A percentile compares a stretch with the other conserved stretches of the same genome.
phyloP scores from a whole-genome alignment of 352 stramenopile species.

The Phytophthora citricola region DNA sequence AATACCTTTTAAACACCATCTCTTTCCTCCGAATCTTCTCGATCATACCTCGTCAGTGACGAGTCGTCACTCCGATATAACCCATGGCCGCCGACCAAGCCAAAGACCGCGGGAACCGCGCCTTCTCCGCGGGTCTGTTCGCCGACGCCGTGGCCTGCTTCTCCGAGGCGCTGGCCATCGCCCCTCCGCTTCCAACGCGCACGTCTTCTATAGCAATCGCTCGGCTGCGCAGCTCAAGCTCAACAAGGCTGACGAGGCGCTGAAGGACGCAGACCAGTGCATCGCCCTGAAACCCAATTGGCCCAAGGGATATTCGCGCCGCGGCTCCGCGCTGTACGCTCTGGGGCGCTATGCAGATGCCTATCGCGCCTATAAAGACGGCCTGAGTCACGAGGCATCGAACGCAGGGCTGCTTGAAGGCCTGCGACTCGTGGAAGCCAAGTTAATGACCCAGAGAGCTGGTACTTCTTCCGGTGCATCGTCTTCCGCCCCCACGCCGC shows the following conservation, averaged over 20 bases:
- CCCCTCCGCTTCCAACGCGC: conserved; percentile 40
- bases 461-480: conserved; percentile 1
- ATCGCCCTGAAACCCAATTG: conserved; percentile 77
- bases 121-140: conserved; percentile 77
- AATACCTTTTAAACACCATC: no score
- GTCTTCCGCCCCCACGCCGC: conserved; percentile 7
- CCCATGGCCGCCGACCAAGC: conserved; percentile 86
- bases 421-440: conserved; percentile 62
- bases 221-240: conserved; percentile 87
- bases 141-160: conserved; percentile 74
- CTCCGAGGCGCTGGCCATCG: conserved; percentile 79
- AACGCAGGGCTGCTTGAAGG: conserved; percentile 81
- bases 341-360: conserved; percentile 74
- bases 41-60: neutral
- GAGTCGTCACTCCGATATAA: neutral
- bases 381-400: conserved; percentile 60
- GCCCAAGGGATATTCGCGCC: conserved; percentile 89
- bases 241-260: conserved; percentile 61
- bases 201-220: conserved; percentile 88
- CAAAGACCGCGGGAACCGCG: conserved; percentile 87
- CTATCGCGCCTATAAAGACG: conserved; percentile 82
- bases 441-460: conserved; percentile 41
- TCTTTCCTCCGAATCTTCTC: neutral
- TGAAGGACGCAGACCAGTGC: conserved; percentile 85
- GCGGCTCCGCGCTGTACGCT: conserved; percentile 76